These are phyloP conservation scores for Chaetomium cochliodes DNA, from an alignment of 495 filamentous ascomycete species.

Conservation along the genomic window DNA sequence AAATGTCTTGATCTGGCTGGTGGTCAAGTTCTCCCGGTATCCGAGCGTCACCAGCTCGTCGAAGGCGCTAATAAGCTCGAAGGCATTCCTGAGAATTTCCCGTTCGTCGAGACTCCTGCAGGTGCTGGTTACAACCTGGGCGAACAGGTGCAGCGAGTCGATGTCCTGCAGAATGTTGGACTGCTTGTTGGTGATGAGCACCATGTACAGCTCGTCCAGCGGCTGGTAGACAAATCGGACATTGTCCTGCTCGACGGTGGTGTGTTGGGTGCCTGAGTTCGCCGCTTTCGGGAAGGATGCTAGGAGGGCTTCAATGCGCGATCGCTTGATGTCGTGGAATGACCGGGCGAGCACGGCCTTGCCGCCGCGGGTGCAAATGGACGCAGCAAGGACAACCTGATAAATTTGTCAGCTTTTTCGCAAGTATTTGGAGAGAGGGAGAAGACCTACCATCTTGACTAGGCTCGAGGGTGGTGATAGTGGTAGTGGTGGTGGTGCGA, in stretches of 20 bases:
- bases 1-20: constrained; percentile 97
- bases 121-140: constrained; percentile 91
- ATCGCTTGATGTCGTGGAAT: constrained; percentile 93
- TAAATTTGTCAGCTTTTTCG: constrained; percentile 18
- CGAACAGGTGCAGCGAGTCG: constrained; percentile 94
- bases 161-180: constrained; percentile 99
- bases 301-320: constrained; percentile 91
- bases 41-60: constrained; percentile 94
- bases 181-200: constrained; percentile 98
- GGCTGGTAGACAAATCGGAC: constrained; percentile 99
- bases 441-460: constrained; percentile 31
- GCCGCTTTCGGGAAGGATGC: constrained; percentile 97
- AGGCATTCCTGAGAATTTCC: constrained; percentile 91
- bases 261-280: constrained; percentile 92
- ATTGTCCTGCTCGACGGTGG: constrained; percentile 97
- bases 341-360: constrained; percentile 96
- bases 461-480: background rate
- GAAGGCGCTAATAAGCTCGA: constrained; percentile 91
- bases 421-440: background rate
- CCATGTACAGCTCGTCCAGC: constrained; percentile 98
- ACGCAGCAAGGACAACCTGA: constrained; percentile 92
- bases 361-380: constrained; percentile 96
- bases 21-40: constrained; percentile 90
- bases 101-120: constrained; percentile 95
- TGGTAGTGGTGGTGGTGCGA: background rate